phyloP scores from a whole-genome alignment of 345 rosid species.

The Bruguiera sexangula region DNA sequence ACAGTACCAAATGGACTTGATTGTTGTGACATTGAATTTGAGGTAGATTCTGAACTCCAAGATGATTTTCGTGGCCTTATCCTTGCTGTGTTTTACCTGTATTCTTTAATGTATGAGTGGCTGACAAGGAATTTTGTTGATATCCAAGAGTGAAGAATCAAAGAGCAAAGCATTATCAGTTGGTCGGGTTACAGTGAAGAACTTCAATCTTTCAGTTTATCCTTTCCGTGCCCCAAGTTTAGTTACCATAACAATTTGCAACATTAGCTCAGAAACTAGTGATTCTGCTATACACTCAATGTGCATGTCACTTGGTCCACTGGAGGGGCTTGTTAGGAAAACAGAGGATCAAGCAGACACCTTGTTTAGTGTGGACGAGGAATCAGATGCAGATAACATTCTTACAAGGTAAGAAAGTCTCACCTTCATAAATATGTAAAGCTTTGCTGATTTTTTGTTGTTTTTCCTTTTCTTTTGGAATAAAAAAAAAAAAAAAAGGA shows the following conservation, averaged over 20 bases:
- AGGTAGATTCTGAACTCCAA: slow-evolving; percentile 17
- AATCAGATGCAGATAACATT: slow-evolving; percentile 10
- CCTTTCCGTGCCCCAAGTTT: slow-evolving; percentile 1
- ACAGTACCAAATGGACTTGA: slow-evolving; percentile 18
- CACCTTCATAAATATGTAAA: not conserved
- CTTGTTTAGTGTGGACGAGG: slow-evolving; percentile 12
- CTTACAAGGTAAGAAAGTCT: slow-evolving; percentile 16
- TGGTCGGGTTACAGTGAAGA: slow-evolving; percentile 17
- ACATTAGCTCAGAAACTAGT: slow-evolving; percentile 23
- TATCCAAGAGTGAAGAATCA: slow-evolving; percentile 19
- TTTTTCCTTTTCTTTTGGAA: not conserved
- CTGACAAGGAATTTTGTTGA: no score
- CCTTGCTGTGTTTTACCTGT: not conserved
- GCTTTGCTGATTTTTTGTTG: no score
- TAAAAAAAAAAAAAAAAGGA: no score
- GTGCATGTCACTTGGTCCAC: slow-evolving; percentile 23
- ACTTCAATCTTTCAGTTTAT: slow-evolving; percentile 14
- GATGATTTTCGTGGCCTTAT: not conserved
- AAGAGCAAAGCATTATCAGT: slow-evolving; percentile 16
- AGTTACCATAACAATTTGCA: slow-evolving; percentile 22
- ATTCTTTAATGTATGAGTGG: not conserved
- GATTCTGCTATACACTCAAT: slow-evolving; percentile 21
- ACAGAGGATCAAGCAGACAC: slow-evolving; percentile 12
- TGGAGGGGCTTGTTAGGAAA: slow-evolving; percentile 24
- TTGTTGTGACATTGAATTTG: slow-evolving; percentile 27